phyloP scores from a whole-genome alignment of 2,329 filamentous ascomycete genomes.

The Monilinia fructigena region DNA sequence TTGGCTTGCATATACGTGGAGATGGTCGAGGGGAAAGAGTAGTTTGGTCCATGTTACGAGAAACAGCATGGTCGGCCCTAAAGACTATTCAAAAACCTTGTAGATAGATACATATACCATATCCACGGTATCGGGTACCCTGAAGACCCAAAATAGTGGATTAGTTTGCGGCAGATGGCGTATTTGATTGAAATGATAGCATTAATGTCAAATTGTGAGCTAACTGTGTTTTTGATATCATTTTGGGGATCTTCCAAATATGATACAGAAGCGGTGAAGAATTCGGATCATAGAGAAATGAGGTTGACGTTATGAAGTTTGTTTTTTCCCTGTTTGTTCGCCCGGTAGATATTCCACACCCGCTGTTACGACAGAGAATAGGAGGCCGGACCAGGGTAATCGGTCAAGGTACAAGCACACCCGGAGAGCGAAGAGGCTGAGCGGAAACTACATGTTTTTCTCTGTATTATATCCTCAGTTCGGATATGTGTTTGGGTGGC shows the following conservation, averaged over 20 bases:
- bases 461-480: constrained; percentile 13
- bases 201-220: background rate
- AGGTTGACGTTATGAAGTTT: constrained; percentile 7
- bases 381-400: constrained; percentile 14
- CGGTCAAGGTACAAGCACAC: background rate
- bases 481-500: constrained; percentile 4
- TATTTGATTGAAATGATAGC: constrained; percentile 17
- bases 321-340: constrained; percentile 14
- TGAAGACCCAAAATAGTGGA: constrained; percentile 20
- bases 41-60: constrained; percentile 18
- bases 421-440: background rate
- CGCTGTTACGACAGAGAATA: constrained; percentile 18
- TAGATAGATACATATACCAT: constrained; percentile 20
- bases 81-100: constrained; percentile 22
- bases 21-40: constrained; percentile 7
- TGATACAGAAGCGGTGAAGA: constrained; percentile 18
- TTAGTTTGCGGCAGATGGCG: constrained; percentile 22
- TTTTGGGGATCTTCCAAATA: background rate
- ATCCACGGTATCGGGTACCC: constrained; percentile 23
- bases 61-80: constrained; percentile 13
- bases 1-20: constrained; percentile 24
- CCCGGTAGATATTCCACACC: constrained; percentile 12
- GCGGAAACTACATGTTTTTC: background rate
- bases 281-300: background rate
- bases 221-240: background rate